Evolutionary conservation across 78 protist species (phyloP).

Genomic region (Creolimax fragrantissima): DNA sequence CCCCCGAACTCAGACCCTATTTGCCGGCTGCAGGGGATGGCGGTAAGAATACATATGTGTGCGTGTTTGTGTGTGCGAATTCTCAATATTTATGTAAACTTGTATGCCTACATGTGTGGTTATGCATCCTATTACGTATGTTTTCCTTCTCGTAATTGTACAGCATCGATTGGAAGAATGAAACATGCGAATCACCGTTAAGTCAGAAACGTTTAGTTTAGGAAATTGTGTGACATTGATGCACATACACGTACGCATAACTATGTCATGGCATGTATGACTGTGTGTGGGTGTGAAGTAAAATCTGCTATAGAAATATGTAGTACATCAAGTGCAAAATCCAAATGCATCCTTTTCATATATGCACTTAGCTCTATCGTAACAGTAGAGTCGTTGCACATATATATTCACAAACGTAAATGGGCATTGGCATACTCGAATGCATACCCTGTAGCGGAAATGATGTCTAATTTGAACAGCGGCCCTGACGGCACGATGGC

Average conservation of each 20-base stretch:
- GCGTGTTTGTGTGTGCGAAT: not conserved
- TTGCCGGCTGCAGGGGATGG: slow-evolving; percentile 13
- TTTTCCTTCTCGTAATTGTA: too few relatives aligned
- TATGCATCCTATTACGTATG: too few relatives aligned
- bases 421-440: not conserved
- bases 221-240: too few relatives aligned
- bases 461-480: not conserved
- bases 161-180: too few relatives aligned
- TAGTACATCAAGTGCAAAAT: not conserved
- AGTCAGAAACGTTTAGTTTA: too few relatives aligned
- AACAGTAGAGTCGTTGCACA: not conserved
- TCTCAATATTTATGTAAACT: not conserved
- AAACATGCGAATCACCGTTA: too few relatives aligned
- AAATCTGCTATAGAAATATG: too few relatives aligned
- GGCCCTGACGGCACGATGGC: not conserved
- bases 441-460: not conserved
- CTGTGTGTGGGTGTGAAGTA: too few relatives aligned
- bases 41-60: not conserved
- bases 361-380: not conserved
- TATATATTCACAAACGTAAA: not conserved
- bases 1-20: slow-evolving; percentile 16
- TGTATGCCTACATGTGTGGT: not conserved
- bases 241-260: too few relatives aligned
- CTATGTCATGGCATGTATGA: too few relatives aligned
- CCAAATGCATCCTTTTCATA: not conserved